A percentile compares a stretch with the other conserved stretches of the same genome.
phyloP scores from a whole-genome alignment of 108 stramenopile species.

The Cyclotella choctawhatcheeana region DNA sequence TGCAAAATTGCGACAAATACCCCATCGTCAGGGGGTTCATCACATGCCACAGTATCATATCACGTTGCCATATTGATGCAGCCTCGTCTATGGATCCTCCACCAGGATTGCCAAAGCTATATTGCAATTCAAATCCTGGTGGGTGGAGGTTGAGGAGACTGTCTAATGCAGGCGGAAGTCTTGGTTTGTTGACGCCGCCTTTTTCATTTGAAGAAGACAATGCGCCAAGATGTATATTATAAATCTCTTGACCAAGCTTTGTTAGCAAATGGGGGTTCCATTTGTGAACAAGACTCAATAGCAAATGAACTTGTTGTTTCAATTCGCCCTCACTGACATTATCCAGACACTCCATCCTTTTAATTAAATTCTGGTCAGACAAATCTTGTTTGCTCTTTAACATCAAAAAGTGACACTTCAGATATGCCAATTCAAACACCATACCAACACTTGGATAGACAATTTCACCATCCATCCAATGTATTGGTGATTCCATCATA shows the following conservation, averaged over 20 bases:
- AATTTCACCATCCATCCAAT: conserved; percentile 52
- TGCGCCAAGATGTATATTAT: conserved; percentile 11
- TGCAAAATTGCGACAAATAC: conserved; percentile 38
- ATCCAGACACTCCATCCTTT: not conserved
- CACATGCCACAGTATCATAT: conserved; percentile 53
- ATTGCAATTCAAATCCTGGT: conserved; percentile 52
- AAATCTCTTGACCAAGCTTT: conserved; percentile 20
- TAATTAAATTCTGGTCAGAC: too few species aligned
- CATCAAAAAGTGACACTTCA: conserved; percentile 44
- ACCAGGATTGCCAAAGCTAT: conserved; percentile 49
- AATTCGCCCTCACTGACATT: conserved; percentile 27
- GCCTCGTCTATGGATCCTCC: conserved; percentile 49
- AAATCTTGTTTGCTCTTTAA: conserved; percentile 17
- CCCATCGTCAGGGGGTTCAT: conserved; percentile 42
- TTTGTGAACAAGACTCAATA: conserved; percentile 51
- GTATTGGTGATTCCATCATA: conserved; percentile 34
- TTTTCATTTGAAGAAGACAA: not conserved
- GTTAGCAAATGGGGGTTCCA: conserved; percentile 51
- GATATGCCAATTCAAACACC: conserved; percentile 52
- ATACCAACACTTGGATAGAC: conserved; percentile 52
- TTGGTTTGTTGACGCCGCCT: not conserved
- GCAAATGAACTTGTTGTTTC: conserved; percentile 24
- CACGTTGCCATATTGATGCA: conserved; percentile 46
- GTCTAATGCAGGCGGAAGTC: conserved; percentile 31
- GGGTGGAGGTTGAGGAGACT: conserved; percentile 31